These are phyloP conservation scores for Ceratocystis colombiana DNA, from an alignment of 2,329 filamentous ascomycete genomes.

Conservation along the genomic window DNA sequence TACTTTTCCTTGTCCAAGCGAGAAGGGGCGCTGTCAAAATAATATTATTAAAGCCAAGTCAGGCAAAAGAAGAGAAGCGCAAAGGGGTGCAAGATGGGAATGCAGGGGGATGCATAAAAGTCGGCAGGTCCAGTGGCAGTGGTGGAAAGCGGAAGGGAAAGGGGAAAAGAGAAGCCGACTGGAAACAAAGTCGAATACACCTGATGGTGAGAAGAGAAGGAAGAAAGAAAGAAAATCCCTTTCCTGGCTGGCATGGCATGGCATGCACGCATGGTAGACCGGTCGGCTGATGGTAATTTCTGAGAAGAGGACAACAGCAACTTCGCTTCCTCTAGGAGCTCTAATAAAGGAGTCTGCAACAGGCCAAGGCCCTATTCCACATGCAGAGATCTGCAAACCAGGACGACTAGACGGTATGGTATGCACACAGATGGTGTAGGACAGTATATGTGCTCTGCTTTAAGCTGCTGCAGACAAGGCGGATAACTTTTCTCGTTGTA, in stretches of 20 bases:
- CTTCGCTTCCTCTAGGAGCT: neutral
- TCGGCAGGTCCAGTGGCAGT: neutral
- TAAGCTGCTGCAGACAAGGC: too few relatives aligned
- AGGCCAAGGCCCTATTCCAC: neutral
- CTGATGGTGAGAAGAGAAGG: too few relatives aligned
- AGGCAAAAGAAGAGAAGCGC: neutral
- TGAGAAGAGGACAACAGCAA: neutral
- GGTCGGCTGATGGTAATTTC: neutral
- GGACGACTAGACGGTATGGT: neutral
- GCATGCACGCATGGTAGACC: neutral
- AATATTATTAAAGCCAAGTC: neutral
- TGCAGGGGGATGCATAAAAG: neutral
- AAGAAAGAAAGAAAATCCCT: neutral
- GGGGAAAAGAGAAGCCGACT: slow-evolving; percentile 6
- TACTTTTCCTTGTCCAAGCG: neutral
- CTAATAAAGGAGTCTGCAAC: neutral
- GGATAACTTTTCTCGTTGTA: too few relatives aligned
- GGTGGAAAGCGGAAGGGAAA: neutral
- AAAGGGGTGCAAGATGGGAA: neutral
- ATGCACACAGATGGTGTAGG: neutral
- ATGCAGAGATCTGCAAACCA: neutral
- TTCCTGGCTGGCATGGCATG: neutral
- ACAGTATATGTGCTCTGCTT: too few relatives aligned
- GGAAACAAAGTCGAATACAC: slow-evolving; percentile 7
- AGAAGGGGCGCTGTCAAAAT: neutral